Conservation (phyloP, 2,329 filamentous ascomycete species). For the Geosmithia flava region DNA sequence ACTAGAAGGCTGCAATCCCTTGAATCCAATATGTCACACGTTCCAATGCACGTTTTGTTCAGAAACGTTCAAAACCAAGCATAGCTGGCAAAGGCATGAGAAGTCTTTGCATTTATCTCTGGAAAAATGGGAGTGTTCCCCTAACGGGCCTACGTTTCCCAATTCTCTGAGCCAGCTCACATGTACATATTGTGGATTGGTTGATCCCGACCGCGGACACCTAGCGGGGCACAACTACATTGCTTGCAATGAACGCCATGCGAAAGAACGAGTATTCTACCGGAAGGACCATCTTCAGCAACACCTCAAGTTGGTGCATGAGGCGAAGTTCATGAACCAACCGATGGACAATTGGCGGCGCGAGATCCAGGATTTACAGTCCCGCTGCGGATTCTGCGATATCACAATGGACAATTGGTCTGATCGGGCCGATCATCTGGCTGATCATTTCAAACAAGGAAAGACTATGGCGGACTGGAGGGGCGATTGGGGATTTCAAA, state of each 20-base stretch:
- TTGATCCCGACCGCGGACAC: slow-evolving; percentile 41
- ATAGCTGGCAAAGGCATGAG: slow-evolving; percentile 61
- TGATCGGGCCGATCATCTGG: slow-evolving; percentile 47
- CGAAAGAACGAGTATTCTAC: slow-evolving; percentile 52
- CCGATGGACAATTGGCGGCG: slow-evolving; percentile 55
- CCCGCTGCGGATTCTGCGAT: slow-evolving; percentile 54
- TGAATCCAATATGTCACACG: no score
- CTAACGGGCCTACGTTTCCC: slow-evolving; percentile 46
- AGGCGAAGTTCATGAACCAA: slow-evolving; percentile 47
- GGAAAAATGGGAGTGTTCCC: slow-evolving; percentile 53
- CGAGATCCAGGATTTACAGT: slow-evolving; percentile 46
- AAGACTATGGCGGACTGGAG: slow-evolving; percentile 58
- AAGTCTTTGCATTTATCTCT: slow-evolving; percentile 54
- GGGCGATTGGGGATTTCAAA: slow-evolving; percentile 57
- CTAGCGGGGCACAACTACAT: slow-evolving; percentile 47
- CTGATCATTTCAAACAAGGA: slow-evolving; percentile 56
- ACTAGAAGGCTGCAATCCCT: no score
- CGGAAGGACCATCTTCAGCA: slow-evolving; percentile 57
- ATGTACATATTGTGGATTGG: slow-evolving; percentile 48
- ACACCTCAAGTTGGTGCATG: slow-evolving; percentile 50
- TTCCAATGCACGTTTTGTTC: slow-evolving; percentile 60
- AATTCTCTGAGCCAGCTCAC: slow-evolving; percentile 38
- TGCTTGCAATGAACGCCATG: slow-evolving; percentile 52
- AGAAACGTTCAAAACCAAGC: slow-evolving; percentile 54
- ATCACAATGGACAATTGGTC: slow-evolving; percentile 50